Evolutionary conservation across 139 green algal genomes (phyloP).

Genomic region (Pseudopediastrum boryanum): DNA sequence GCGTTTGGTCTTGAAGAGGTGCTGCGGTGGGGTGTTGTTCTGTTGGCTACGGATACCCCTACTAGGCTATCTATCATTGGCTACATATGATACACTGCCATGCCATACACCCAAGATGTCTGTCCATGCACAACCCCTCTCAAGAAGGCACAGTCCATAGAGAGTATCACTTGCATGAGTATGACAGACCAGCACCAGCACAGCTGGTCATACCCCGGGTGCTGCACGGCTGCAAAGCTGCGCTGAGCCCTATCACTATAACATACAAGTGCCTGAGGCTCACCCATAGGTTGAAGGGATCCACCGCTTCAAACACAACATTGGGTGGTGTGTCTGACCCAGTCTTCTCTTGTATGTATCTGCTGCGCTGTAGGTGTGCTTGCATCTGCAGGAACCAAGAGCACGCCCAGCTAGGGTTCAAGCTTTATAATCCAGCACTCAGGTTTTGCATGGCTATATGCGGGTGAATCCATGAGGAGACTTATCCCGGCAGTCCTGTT

Average conservation of each 20-base stretch:
- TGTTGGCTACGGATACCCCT: no score
- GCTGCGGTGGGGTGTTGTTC: no score
- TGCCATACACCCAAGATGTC: neutral
- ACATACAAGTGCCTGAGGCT: neutral
- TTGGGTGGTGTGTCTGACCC: conserved; percentile 40
- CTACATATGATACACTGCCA: no score
- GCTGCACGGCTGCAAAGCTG: no score
- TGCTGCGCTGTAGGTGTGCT: conserved; percentile 6
- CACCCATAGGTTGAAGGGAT: conserved; percentile 73
- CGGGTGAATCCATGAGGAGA: neutral
- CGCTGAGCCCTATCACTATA: neutral
- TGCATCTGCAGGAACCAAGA: conserved; percentile 27
- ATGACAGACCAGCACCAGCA: neutral
- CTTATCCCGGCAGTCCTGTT: neutral
- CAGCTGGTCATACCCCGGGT: no score
- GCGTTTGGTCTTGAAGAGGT: no score
- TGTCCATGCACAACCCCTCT: neutral
- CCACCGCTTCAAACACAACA: conserved; percentile 64
- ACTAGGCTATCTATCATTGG: no score
- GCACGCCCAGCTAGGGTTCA: neutral
- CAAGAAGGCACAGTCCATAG: neutral
- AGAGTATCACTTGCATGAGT: neutral
- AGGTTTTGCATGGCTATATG: no score
- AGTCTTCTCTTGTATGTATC: conserved; percentile 19
- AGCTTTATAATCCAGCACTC: neutral